phyloP scores from a whole-genome alignment of 768 basidiomycete genomes.

The Leccinum disarticulatum region DNA sequence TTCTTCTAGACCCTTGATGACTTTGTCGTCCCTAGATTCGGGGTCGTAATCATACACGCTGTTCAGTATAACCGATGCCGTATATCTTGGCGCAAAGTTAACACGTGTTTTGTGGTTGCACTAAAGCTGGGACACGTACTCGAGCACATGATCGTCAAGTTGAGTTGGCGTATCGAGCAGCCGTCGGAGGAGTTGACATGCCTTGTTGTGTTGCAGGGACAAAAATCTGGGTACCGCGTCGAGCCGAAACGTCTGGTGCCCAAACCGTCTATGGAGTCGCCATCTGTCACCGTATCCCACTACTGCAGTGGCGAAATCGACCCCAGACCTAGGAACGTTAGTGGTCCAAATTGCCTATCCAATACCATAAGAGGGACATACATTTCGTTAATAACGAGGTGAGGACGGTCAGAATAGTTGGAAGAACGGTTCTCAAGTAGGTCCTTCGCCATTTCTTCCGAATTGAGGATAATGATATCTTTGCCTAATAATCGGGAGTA shows the following conservation, averaged over 20 bases:
- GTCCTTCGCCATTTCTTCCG: slow-evolving; percentile 8
- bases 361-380: not conserved
- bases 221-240: slow-evolving; percentile 22
- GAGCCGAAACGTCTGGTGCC: slow-evolving; percentile 18
- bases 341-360: not conserved
- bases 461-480: slow-evolving; percentile 13
- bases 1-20: not conserved
- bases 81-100: slow-evolving; percentile 6
- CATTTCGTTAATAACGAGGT: slow-evolving; percentile 3
- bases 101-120: not conserved
- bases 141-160: slow-evolving; percentile 32
- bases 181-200: slow-evolving; percentile 31
- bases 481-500: slow-evolving; percentile 5
- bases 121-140: slow-evolving; percentile 18
- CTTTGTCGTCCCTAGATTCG: slow-evolving; percentile 7
- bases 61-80: slow-evolving; percentile 16
- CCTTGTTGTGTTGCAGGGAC: slow-evolving; percentile 27
- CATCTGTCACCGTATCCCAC: slow-evolving; percentile 25
- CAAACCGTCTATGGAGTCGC: slow-evolving; percentile 24
- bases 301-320: slow-evolving; percentile 14
- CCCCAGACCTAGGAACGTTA: slow-evolving; percentile 9
- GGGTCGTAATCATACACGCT: slow-evolving; percentile 19
- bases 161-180: slow-evolving; percentile 35
- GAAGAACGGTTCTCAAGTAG: slow-evolving; percentile 8
- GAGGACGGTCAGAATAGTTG: slow-evolving; percentile 14